These are phyloP conservation scores for Talaromyces borbonicus DNA, from an alignment of 495 filamentous ascomycete species.

Conservation along the genomic window DNA sequence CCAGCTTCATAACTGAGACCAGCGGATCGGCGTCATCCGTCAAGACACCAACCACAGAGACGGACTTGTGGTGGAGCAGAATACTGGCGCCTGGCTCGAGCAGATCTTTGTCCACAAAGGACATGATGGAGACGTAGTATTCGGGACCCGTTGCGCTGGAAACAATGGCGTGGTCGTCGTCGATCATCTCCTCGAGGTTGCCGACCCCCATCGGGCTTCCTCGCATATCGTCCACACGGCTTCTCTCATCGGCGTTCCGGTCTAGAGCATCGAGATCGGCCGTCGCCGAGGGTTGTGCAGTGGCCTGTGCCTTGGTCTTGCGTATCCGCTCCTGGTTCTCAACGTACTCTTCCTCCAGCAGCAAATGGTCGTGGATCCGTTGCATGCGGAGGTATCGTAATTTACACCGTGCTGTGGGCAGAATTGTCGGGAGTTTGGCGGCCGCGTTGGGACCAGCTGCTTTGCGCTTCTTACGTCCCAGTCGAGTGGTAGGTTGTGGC, in stretches of 20 bases:
- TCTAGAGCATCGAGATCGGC: slow-evolving; percentile 40
- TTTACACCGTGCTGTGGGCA: slow-evolving; percentile 94
- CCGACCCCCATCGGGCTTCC: slow-evolving; percentile 98
- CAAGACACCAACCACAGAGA: slow-evolving; percentile 94
- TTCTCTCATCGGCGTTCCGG: slow-evolving; percentile 91
- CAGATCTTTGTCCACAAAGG: slow-evolving; percentile 98
- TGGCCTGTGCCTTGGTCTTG: slow-evolving; percentile 79
- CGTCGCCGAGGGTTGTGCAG: slow-evolving; percentile 40
- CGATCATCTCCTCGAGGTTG: slow-evolving; percentile 97
- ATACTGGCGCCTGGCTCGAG: slow-evolving; percentile 95
- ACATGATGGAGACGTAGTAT: slow-evolving; percentile 99
- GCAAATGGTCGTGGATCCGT: slow-evolving; percentile 91
- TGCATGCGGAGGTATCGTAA: slow-evolving; percentile 96
- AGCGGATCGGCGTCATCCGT: slow-evolving; percentile 94
- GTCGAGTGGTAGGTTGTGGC: slow-evolving; percentile 89
- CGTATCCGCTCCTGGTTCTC: slow-evolving; percentile 95
- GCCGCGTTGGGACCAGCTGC: slow-evolving; percentile 84
- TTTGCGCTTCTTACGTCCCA: slow-evolving; percentile 98
- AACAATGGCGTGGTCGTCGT: slow-evolving; percentile 98
- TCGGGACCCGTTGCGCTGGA: slow-evolving; percentile 95
- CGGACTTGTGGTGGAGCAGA: slow-evolving; percentile 92
- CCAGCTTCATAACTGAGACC: slow-evolving; percentile 98
- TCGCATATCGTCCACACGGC: slow-evolving; percentile 96
- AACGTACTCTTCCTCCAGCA: slow-evolving; percentile 96
- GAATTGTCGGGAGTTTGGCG: slow-evolving; percentile 87